phyloP scores from a whole-genome alignment of 148 eudicot species.

The Arctostaphylos glauca region DNA sequence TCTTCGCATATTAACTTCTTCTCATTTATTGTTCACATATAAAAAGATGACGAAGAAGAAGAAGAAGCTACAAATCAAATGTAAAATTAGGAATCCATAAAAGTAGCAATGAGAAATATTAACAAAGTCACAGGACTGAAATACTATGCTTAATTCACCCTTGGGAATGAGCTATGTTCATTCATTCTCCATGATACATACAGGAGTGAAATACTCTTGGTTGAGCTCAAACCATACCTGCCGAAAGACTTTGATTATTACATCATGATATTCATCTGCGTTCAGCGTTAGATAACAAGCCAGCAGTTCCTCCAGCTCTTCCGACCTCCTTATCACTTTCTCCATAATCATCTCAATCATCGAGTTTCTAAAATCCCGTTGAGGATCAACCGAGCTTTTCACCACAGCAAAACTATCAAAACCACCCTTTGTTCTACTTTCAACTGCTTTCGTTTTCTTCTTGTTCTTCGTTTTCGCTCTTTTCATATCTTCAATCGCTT shows the following conservation, averaged over 20 bases:
- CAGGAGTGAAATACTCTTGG: constrained; percentile 22
- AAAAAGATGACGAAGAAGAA: no score
- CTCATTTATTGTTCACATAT: no score
- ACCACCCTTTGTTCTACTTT: constrained; percentile 14
- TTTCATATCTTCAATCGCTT: constrained; percentile 61
- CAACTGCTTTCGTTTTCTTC: constrained; percentile 21
- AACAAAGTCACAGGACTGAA: no score
- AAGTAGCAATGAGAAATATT: no score
- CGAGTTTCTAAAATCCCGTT: constrained; percentile 63
- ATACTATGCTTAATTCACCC: neutral
- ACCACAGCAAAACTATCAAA: constrained; percentile 70
- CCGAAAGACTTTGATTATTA: constrained; percentile 69
- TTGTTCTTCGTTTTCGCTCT: constrained; percentile 42
- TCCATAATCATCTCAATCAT: constrained; percentile 85
- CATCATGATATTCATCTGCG: constrained; percentile 66
- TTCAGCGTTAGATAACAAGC: constrained; percentile 77
- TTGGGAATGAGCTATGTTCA: neutral
- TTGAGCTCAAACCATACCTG: constrained; percentile 75
- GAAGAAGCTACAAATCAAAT: no score
- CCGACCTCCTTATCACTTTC: constrained; percentile 43
- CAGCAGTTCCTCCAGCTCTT: constrained; percentile 76
- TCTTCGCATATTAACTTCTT: no score
- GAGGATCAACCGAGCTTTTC: constrained; percentile 61
- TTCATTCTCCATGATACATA: constrained; percentile 12
- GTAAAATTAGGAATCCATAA: no score